These are phyloP conservation scores for Boletus bicolor DNA, from an alignment of 768 basidiomycete genomes.

Conservation along the genomic window DNA sequence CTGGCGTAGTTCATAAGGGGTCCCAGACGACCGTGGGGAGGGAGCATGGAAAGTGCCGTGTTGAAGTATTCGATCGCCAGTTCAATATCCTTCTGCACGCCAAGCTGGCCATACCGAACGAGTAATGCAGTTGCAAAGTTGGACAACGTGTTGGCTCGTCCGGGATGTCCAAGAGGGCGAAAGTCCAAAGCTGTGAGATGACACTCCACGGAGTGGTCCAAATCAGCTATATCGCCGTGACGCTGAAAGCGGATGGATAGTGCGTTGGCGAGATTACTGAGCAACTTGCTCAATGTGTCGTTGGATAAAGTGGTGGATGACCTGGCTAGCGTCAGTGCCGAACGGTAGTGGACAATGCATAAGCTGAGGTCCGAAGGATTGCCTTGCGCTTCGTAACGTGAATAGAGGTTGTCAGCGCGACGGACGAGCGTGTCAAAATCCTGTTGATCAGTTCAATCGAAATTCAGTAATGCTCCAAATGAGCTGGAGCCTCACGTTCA, in stretches of 20 bases:
- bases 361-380: conserved; percentile 24
- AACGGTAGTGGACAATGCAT: conserved; percentile 27
- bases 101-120: conserved; percentile 25
- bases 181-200: conserved; percentile 27
- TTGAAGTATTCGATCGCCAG: conserved; percentile 27
- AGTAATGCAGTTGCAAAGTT: conserved; percentile 30
- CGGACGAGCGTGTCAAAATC: conserved; percentile 23
- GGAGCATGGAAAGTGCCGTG: conserved; percentile 19
- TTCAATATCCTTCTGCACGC: conserved; percentile 26
- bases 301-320: conserved; percentile 15
- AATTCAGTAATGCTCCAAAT: background rate
- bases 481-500: conserved; percentile 16
- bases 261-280: conserved; percentile 29
- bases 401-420: conserved; percentile 25
- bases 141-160: conserved; percentile 22
- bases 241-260: conserved; percentile 27
- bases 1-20: conserved; percentile 31
- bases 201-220: conserved; percentile 29
- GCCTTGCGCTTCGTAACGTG: conserved; percentile 21
- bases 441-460: conserved; percentile 8
- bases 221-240: conserved; percentile 25
- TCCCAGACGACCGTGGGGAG: conserved; percentile 17
- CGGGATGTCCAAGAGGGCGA: conserved; percentile 25
- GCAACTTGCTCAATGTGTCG: conserved; percentile 24
- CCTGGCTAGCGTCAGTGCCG: conserved; percentile 23